These are phyloP conservation scores for Takakia lepidozioides DNA, from an alignment of 225 moss, liverwort and hornwort species.

Conservation along the genomic window DNA sequence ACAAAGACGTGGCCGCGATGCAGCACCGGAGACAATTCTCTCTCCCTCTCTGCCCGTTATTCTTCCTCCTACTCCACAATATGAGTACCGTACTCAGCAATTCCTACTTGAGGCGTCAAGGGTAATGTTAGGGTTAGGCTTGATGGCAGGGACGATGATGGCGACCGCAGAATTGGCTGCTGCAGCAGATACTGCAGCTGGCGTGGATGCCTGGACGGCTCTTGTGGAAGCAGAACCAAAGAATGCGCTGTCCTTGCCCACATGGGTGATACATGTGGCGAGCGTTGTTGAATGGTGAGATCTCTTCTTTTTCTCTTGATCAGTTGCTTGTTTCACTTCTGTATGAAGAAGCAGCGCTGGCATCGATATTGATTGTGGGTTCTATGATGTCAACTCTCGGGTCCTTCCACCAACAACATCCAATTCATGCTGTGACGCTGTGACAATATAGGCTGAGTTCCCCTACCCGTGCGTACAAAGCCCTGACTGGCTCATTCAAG, in stretches of 20 bases:
- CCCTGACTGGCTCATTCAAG: too few species aligned
- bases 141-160: conserved; percentile 18
- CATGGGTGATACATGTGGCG: conserved; percentile 95
- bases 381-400: too few species aligned
- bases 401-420: too few species aligned
- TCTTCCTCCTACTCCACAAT: conserved; percentile 1
- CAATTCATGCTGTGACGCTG: too few species aligned
- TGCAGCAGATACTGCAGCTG: conserved; percentile 8
- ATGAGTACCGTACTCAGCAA: background rate
- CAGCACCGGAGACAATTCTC: background rate
- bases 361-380: too few species aligned
- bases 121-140: conserved; percentile 17
- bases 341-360: too few species aligned
- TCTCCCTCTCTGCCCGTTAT: background rate
- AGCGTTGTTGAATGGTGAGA: conserved; percentile 90
- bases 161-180: conserved; percentile 24
- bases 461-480: too few species aligned
- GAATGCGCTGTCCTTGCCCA: conserved; percentile 87
- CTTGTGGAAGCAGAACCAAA: conserved; percentile 70
- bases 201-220: conserved; percentile 38
- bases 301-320: background rate
- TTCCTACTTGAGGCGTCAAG: conserved; percentile 14
- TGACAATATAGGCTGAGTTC: too few species aligned
- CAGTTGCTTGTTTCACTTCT: background rate
- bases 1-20: background rate